A percentile compares a stretch with the other conserved stretches of the same genome.
Conservation (phyloP, 2,329 filamentous ascomycete genomes). For the Hirsutella minnesotensis region DNA sequence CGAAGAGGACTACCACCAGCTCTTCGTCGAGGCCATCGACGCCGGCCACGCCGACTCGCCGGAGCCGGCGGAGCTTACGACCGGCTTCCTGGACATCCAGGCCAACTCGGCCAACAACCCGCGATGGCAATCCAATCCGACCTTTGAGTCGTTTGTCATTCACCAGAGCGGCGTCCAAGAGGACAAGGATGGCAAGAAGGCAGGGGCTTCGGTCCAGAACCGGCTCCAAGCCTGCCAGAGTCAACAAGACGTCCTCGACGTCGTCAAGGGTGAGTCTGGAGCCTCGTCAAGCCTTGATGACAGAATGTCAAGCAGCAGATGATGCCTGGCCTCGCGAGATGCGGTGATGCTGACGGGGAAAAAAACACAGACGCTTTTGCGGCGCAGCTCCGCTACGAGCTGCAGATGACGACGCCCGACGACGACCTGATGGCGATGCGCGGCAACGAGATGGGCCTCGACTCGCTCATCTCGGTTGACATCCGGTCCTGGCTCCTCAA, state of each 20-base stretch:
- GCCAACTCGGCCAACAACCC: background rate
- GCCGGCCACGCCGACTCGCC: background rate
- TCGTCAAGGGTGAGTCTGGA: no score
- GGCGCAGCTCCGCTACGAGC: background rate
- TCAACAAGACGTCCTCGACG: background rate
- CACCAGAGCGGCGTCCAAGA: background rate
- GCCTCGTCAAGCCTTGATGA: no score
- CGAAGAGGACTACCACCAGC: slow-evolving; percentile 21
- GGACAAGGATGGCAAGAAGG: background rate
- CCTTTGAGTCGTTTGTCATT: background rate
- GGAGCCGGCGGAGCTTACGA: background rate
- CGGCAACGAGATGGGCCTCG: slow-evolving; percentile 14
- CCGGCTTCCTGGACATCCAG: background rate
- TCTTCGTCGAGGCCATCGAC: background rate
- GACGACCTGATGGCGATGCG: slow-evolving; percentile 3
- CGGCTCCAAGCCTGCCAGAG: background rate
- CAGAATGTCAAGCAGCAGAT: no score
- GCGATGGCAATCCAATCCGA: background rate
- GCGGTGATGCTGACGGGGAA: no score
- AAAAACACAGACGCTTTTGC: background rate
- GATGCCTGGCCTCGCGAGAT: no score
- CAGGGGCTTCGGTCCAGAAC: background rate
- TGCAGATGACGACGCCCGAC: background rate
- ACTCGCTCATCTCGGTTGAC: slow-evolving; percentile 18
- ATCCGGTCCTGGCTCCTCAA: slow-evolving; percentile 36